These are phyloP conservation scores for Phytopythium chamaehyphon DNA, from an alignment of 352 stramenopile species.

Conservation along the genomic window DNA sequence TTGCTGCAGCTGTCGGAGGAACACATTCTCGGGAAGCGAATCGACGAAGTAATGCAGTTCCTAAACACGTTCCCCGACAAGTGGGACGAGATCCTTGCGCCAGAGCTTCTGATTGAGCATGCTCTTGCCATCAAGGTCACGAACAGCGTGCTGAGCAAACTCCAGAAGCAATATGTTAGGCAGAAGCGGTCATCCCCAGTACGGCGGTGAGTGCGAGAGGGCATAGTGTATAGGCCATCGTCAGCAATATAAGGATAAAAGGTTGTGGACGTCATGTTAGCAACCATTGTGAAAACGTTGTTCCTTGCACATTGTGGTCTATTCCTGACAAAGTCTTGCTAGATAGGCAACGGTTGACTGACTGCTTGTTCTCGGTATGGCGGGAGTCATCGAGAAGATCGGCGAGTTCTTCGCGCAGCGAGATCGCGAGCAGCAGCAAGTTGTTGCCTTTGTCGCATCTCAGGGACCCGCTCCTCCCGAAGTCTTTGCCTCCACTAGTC, in stretches of 20 bases:
- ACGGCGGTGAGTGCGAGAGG: neutral
- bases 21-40: conserved; percentile 57
- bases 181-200: conserved; percentile 39
- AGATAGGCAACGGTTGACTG: too few relatives aligned
- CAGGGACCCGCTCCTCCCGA: neutral
- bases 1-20: conserved; percentile 63
- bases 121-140: conserved; percentile 77
- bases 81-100: conserved; percentile 51
- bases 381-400: conserved; percentile 64
- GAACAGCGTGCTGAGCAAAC: conserved; percentile 66
- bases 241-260: too few relatives aligned
- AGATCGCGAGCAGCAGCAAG: conserved; percentile 48
- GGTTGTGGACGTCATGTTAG: too few relatives aligned
- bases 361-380: too few relatives aligned
- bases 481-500: neutral
- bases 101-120: conserved; percentile 32
- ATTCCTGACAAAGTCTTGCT: too few relatives aligned
- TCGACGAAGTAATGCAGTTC: conserved; percentile 85
- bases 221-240: too few relatives aligned
- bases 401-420: conserved; percentile 64
- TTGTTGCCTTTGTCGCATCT: conserved; percentile 14
- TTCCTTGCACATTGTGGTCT: too few relatives aligned
- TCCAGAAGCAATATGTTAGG: conserved; percentile 64
- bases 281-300: too few relatives aligned
- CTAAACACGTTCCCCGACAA: conserved; percentile 79